Percentiles rank a stretch among this genome's conserved stretches.
These are phyloP conservation scores for Creolimax fragrantissima DNA, from an alignment of 78 protist species.

Conservation along the genomic window DNA sequence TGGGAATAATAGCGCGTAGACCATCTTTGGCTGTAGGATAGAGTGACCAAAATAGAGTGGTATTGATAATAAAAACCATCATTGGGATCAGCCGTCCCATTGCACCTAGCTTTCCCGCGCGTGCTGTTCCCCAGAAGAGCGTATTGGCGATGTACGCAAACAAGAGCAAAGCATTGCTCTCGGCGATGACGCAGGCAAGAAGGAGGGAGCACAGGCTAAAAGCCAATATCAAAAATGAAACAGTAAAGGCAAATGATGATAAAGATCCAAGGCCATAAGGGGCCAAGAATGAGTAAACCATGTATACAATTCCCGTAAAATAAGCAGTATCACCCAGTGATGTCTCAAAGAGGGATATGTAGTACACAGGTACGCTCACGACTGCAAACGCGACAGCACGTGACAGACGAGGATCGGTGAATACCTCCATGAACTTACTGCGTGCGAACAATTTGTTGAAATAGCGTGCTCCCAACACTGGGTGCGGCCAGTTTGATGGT, in stretches of 20 bases:
- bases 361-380: neutral
- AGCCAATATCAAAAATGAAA: neutral
- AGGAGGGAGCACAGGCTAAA: neutral
- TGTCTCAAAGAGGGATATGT: neutral
- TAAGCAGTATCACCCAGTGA: neutral
- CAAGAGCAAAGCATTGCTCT: neutral
- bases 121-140: neutral
- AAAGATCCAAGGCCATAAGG: neutral
- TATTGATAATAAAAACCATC: neutral
- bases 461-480: neutral
- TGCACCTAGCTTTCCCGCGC: neutral
- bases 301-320: neutral
- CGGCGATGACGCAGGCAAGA: neutral
- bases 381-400: neutral
- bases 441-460: neutral
- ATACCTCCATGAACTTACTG: neutral
- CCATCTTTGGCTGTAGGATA: neutral
- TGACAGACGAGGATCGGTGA: neutral
- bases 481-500: neutral
- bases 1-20: neutral
- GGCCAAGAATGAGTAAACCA: neutral
- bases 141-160: neutral
- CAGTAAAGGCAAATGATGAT: neutral
- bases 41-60: neutral
- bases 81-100: neutral